phyloP scores from a whole-genome alignment of 495 filamentous ascomycete genomes.

The Tirmania nivea region DNA sequence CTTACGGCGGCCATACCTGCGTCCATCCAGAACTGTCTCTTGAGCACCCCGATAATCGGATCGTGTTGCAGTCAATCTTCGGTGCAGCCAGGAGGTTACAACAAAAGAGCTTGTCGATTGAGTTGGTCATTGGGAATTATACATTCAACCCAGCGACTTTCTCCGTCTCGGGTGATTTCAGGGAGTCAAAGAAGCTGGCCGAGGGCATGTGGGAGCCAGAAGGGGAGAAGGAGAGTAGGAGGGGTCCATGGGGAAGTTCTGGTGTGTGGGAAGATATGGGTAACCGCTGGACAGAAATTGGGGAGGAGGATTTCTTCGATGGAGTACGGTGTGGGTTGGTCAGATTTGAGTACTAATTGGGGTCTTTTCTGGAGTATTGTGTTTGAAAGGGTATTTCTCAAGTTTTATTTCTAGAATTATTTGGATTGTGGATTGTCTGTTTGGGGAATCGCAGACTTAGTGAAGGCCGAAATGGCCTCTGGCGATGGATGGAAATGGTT shows the following conservation, averaged over 20 bases:
- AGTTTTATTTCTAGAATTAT: too few relatives aligned
- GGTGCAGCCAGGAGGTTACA: not conserved
- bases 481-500: too few relatives aligned
- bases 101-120: slow-evolving; percentile 20
- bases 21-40: slow-evolving; percentile 23
- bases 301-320: slow-evolving; percentile 25
- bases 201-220: slow-evolving; percentile 22
- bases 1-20: slow-evolving; percentile 22
- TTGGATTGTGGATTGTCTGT: too few relatives aligned
- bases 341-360: slow-evolving; percentile 12
- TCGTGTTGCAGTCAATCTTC: not conserved
- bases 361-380: too few relatives aligned
- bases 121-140: slow-evolving; percentile 26
- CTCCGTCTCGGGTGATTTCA: slow-evolving; percentile 30
- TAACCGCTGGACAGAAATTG: slow-evolving; percentile 22
- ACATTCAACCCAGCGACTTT: slow-evolving; percentile 28
- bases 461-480: too few relatives aligned
- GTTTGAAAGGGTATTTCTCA: too few relatives aligned
- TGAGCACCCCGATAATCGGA: slow-evolving; percentile 11
- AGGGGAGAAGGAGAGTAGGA: slow-evolving; percentile 19
- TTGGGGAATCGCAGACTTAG: too few relatives aligned
- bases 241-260: slow-evolving; percentile 32
- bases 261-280: slow-evolving; percentile 29
- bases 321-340: slow-evolving; percentile 21
- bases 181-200: slow-evolving; percentile 21